Base-by-base conservation (phyloP, 1,284 basidiomycete species). In the Mycena citricolor region DNA sequence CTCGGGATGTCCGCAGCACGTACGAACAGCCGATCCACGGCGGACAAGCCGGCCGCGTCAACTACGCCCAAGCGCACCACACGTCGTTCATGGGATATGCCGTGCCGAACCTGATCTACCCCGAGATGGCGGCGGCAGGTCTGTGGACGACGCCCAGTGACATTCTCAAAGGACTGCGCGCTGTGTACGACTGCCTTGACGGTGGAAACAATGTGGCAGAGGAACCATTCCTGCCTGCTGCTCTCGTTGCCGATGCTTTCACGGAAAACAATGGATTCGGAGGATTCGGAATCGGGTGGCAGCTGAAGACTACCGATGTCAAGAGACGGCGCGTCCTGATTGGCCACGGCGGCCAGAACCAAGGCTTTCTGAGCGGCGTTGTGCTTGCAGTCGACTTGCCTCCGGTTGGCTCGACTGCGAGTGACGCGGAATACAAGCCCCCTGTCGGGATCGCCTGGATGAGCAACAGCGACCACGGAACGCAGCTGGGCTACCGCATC, bases 401-500 rank as follows among this genome's bases (percentile, higher is more conserved):
- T 12, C 37, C 40, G 13, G 25, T 25, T 17, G 41, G 40, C 26
- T 13, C 26, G 10, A n/a, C 8, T 7, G 17, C 36, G 2, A 36
- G 32, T 8, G 32, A 31, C n/a, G 11, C n/a, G 4, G 22, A 35
- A 12, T 7, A 40, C 19, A 36, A 33, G 4, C 47, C 37, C 21
- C 47, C 47, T 7, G n/a, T 43, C 20, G 47, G 30, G 3, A 30
- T 48, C 5, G 47, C 47, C 28, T 39, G 32, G 47, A 44, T 49
- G 47, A 32, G 37, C 19, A 49, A 49, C 33, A 37, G 42, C 42
- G 42, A 49, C 16, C 13, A 37, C 11, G 42, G 42, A 1, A 19
- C 21, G 2, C 47, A 38, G 4, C 25, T 44, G 0, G 47, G 31
- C 4, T 12, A 24, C 19, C 22, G 36, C 5, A 33, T 44, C 8